phyloP scores from a whole-genome alignment of 805 yeast species.

The Tetrapisispora arboricola region DNA sequence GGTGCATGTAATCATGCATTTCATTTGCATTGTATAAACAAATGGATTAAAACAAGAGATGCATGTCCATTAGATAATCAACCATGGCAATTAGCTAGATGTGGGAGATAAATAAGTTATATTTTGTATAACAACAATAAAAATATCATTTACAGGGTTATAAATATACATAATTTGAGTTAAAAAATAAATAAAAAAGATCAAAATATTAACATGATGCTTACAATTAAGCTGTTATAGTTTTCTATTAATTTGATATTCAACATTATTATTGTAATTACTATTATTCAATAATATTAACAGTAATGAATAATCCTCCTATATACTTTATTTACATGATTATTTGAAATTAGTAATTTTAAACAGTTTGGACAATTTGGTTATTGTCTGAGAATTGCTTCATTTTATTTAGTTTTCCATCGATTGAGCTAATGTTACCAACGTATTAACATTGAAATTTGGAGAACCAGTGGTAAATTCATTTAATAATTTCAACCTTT shows the following conservation, averaged over 20 bases:
- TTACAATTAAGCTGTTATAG: neutral
- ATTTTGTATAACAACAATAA: neutral
- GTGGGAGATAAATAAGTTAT: constrained; percentile 44
- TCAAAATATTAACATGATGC: neutral
- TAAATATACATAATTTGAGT: too few species aligned
- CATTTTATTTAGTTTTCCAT: constrained; percentile 44
- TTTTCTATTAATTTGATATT: too few species aligned
- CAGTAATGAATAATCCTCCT: too few species aligned
- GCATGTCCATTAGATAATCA: constrained; percentile 94
- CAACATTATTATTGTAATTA: too few species aligned
- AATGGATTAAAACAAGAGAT: constrained; percentile 91
- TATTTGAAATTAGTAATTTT: neutral
- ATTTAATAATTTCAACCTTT: constrained; percentile 47
- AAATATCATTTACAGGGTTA: constrained; percentile 1
- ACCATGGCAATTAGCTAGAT: constrained; percentile 73
- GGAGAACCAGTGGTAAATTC: constrained; percentile 63
- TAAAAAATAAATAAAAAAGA: too few species aligned
- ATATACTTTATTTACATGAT: neutral
- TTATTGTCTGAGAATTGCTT: too few species aligned
- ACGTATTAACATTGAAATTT: constrained; percentile 53
- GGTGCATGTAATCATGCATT: constrained; percentile 97
- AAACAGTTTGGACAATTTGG: too few species aligned
- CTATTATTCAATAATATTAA: too few species aligned
- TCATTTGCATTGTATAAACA: constrained; percentile 90
- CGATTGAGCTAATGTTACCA: constrained; percentile 66